Base-by-base conservation (phyloP, 495 filamentous ascomycete genomes). In the Penicillium coffeae region DNA sequence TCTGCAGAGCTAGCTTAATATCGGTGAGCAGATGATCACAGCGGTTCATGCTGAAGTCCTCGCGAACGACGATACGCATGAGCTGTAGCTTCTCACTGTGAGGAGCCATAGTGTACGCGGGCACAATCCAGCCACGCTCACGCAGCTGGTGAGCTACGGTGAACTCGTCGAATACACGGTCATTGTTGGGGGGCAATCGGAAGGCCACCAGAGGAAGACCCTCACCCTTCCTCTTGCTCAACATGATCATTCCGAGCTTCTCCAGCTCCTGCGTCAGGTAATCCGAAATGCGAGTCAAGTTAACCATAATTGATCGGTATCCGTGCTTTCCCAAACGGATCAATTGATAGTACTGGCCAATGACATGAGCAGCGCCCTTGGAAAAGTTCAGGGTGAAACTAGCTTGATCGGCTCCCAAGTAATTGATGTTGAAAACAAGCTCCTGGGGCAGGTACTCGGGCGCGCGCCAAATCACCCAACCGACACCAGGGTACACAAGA, bases 381-480 rank as follows among this genome's bases (percentile, higher is more conserved):
- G 85, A 90, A 75, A 96, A 96, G 75, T 96, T 96, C 42, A 96
- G 79, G n/a, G 90, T 96, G 75, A 95, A 95, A 43, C 88, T 94
- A n/a, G 90, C 83, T 69, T 96, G 90, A 56, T 96, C 89, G 19
- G 90, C 87, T 45, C 90, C 90, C 2, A 96, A 84, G 65, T 96
- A 96, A 72, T 96, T 96, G 78, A 95, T 92, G 77, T 94, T 95
- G 80, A 96, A 96, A 59, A 96, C 88, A 32, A 96, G 83, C 63
- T 95, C 90, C 64, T 91, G 74, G 18, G 90, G 90, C 1, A 96
- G 77, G 66, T 76, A 94, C 59, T 92, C 82, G 2, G 88, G 86
- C 27, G 84, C 77, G 25, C 90, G 80, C 89, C 90, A 96, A 52
- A 95, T 77, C 16, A 90, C 85, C 90, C 90, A 96, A 50, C 90